A percentile compares a stretch with the other conserved stretches of the same genome.
Evolutionary conservation across 108 stramenopile genomes (phyloP).

Genomic region (Asterionellopsis glacialis): DNA sequence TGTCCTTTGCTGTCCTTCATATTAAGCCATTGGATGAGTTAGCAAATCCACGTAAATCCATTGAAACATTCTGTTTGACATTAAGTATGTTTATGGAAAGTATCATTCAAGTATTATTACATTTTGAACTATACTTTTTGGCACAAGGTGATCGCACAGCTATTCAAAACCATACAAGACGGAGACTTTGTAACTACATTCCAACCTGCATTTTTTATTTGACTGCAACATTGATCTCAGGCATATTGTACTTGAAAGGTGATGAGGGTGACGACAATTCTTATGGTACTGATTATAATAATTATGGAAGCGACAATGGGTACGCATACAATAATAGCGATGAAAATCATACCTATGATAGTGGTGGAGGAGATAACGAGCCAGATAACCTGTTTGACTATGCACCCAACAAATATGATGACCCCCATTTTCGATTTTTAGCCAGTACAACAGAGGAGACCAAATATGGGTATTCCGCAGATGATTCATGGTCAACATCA

Average conservation of each 20-base stretch:
- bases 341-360: not conserved
- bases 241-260: constrained; percentile 12
- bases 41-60: constrained; percentile 7
- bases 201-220: not conserved
- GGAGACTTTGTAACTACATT: not conserved
- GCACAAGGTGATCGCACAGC: not conserved
- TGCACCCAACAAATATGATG: too few relatives aligned
- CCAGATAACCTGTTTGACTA: too few relatives aligned
- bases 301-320: not conserved
- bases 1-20: constrained; percentile 24
- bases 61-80: constrained; percentile 26
- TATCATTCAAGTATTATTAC: constrained; percentile 4
- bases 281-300: constrained; percentile 10
- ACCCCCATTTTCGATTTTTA: not conserved
- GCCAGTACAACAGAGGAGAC: too few relatives aligned
- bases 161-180: not conserved
- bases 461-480: too few relatives aligned
- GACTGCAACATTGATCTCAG: not conserved
- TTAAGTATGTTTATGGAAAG: constrained; percentile 2
- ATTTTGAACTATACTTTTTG: constrained; percentile 3
- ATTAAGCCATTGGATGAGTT: constrained; percentile 32
- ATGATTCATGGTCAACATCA: too few relatives aligned
- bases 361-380: not conserved
- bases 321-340: not conserved
- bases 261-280: constrained; percentile 10